Evolutionary conservation across 306 rosid species (phyloP).

Genomic region (Inga oerstediana): DNA sequence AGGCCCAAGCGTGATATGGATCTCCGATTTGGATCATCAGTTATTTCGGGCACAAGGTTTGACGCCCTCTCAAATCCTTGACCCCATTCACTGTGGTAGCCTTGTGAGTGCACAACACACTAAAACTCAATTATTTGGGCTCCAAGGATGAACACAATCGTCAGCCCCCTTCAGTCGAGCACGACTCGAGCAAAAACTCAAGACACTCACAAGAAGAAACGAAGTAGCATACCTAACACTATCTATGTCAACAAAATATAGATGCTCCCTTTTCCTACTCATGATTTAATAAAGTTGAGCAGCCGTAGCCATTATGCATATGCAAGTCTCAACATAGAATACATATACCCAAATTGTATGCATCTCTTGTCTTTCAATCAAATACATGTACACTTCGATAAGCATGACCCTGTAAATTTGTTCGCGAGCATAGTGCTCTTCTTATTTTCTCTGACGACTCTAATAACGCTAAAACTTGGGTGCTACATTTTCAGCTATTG

Average conservation of each 20-base stretch:
- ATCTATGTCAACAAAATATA: not conserved
- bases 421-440: slow-evolving; percentile 37
- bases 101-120: no score
- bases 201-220: not conserved
- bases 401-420: slow-evolving; percentile 36
- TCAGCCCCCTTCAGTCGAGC: not conserved
- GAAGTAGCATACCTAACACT: not conserved
- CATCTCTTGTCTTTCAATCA: slow-evolving; percentile 31
- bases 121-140: no score
- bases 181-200: not conserved
- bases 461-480: slow-evolving; percentile 26
- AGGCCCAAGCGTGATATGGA: no score
- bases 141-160: not conserved
- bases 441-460: slow-evolving; percentile 43
- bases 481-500: slow-evolving; percentile 42
- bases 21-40: no score
- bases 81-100: no score
- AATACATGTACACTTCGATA: slow-evolving; percentile 32
- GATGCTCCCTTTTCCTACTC: slow-evolving; percentile 1
- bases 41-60: no score
- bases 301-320: slow-evolving; percentile 20
- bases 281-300: slow-evolving; percentile 23
- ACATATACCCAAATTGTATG: slow-evolving; percentile 12
- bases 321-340: slow-evolving; percentile 20
- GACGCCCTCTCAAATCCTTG: no score